Evolutionary conservation across 1,284 basidiomycete species (phyloP).

Genomic region (Malassezia slooffiae): DNA sequence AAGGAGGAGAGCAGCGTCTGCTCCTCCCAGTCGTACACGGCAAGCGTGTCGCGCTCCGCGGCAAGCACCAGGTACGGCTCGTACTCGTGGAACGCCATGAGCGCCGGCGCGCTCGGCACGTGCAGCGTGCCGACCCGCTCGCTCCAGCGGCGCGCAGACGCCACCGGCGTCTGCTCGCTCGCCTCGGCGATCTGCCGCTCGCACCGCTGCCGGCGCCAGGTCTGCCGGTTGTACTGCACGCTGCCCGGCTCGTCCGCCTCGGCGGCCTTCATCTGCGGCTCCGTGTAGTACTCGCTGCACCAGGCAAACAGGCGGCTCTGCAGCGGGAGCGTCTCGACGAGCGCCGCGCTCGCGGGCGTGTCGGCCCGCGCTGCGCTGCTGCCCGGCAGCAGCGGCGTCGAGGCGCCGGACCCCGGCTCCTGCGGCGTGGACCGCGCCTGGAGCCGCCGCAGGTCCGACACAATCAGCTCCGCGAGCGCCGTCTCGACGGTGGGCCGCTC

Average conservation of each 20-base stretch:
- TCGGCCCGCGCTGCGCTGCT: constrained; percentile 46
- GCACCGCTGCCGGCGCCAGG: constrained; percentile 86
- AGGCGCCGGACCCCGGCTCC: constrained; percentile 11
- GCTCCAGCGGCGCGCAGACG: constrained; percentile 65
- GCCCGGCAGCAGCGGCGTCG: constrained; percentile 17
- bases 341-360: constrained; percentile 59
- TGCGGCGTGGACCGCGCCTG: constrained; percentile 19
- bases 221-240: constrained; percentile 82
- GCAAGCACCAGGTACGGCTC: constrained; percentile 78
- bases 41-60: constrained; percentile 76
- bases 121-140: constrained; percentile 64
- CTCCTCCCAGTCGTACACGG: constrained; percentile 88
- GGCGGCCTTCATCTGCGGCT: constrained; percentile 69
- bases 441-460: constrained; percentile 33
- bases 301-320: constrained; percentile 89
- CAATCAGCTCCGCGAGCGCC: constrained; percentile 38
- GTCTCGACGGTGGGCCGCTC: constrained; percentile 27
- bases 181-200: constrained; percentile 69
- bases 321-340: constrained; percentile 59
- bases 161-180: constrained; percentile 56
- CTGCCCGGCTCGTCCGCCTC: constrained; percentile 93
- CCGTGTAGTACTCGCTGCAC: constrained; percentile 94
- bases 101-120: constrained; percentile 49
- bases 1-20: constrained; percentile 68
- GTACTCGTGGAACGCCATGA: constrained; percentile 76